Percentiles rank a stretch among this genome's conserved stretches.
Conservation (phyloP, 345 rosid genomes). For the Conringia planisiliqua region DNA sequence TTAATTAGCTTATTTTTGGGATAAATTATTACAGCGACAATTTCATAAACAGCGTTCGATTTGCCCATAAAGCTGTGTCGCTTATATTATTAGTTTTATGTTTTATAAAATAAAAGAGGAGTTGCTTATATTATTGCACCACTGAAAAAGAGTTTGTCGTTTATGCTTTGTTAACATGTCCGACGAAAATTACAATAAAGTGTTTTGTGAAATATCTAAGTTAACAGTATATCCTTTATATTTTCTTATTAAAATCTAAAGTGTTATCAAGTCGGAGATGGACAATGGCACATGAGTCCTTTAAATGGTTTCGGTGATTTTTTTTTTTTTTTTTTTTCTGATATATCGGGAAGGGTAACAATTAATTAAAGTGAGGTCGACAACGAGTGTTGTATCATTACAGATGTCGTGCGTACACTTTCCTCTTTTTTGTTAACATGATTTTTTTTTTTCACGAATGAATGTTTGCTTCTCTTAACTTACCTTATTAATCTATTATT, state of each 20-base stretch:
- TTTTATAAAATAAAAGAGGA: not conserved
- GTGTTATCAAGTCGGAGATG: conserved; percentile 6
- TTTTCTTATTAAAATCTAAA: not conserved
- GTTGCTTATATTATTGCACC: conserved; percentile 26
- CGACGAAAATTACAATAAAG: conserved; percentile 9
- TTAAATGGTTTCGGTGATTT: conserved; percentile 23
- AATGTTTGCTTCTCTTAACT: conserved; percentile 3
- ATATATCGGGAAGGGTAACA: conserved; percentile 8
- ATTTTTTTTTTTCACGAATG: not conserved
- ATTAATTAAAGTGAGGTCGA: conserved; percentile 1
- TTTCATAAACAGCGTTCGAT: not conserved
- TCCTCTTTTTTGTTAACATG: conserved; percentile 3
- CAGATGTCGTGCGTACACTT: not conserved
- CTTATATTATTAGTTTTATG: conserved; percentile 26
- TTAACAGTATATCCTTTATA: not conserved
- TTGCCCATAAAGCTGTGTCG: conserved; percentile 33
- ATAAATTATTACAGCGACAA: not conserved
- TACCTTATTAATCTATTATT: not conserved
- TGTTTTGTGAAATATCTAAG: not conserved
- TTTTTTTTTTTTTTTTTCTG: not conserved
- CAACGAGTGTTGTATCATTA: not conserved
- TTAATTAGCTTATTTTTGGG: not conserved
- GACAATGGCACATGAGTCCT: conserved; percentile 33
- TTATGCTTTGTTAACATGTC: conserved; percentile 9
- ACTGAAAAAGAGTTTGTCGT: conserved; percentile 15